Base-by-base conservation (phyloP, 75 land plant species). In the Pinus albicaulis region DNA sequence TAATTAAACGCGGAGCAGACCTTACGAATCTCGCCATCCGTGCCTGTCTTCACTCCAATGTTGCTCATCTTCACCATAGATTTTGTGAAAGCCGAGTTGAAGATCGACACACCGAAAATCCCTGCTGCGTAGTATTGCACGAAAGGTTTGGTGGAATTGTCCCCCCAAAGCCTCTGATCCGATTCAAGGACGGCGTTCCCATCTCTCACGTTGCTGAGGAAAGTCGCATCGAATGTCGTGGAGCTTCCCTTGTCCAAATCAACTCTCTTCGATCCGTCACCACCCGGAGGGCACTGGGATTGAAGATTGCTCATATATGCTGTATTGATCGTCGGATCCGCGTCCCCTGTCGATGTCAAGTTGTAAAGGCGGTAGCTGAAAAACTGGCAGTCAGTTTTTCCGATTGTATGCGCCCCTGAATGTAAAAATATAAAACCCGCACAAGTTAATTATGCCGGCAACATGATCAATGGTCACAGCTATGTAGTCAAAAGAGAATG, bases 291-390 rank as follows among this genome's bases (percentile, higher is more conserved):
- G 65, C 92, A 88, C 28, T 26, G 31, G 0, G 75, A 15, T 19
- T 79, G 84, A 3, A 90, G 79, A 20, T 80, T 59, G 8, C 65
- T 11, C 31, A 31, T 1, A 31, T 31, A 31, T 31, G 31, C 31
- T 2, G 31, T 31, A 31, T 31, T 31, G 31, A 31, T 31, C 2
- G 31, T 31, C 31, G 31, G 31, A 31, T 31, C 31, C 31, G 31
- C 31, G 31, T 2, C 31, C 1, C 31, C 31, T 31, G 31, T 31
- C 31, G 31, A 31, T 31, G 31, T 31, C 2, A 31, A 31, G 86
- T 89, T 78, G 87, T 80, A 93, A 5, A 92, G 91, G 25, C 95
- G 80, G 60, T 83, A 72, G 65, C 77, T 78, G 84, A 93, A 78
- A 66, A 82, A 78, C 73, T 72, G 66, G 79, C 95, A 91, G 65